These are phyloP conservation scores for Fusarium temperatum DNA, from an alignment of 2,329 filamentous ascomycete genomes.

Conservation along the genomic window DNA sequence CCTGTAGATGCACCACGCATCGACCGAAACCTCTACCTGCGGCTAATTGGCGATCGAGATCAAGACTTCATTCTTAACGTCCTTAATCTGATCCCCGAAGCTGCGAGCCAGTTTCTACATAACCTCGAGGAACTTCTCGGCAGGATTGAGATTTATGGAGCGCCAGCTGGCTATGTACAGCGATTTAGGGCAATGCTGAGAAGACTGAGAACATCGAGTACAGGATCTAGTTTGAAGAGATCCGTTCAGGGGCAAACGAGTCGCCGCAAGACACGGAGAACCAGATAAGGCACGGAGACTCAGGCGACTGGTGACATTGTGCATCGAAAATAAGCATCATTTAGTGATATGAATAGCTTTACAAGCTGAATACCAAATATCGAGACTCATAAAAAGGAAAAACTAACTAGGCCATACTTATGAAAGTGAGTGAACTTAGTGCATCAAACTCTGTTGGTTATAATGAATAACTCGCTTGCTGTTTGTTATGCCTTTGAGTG, in stretches of 20 bases:
- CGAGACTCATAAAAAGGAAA: neutral
- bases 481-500: neutral
- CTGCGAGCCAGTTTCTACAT: conserved; percentile 54
- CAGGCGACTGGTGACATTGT: neutral
- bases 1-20: conserved; percentile 32
- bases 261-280: conserved; percentile 46
- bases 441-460: neutral
- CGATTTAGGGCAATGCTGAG: conserved; percentile 47
- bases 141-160: conserved; percentile 46
- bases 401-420: neutral
- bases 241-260: conserved; percentile 37
- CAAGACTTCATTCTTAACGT: conserved; percentile 56
- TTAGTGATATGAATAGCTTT: conserved; percentile 9
- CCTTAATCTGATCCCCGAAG: conserved; percentile 55
- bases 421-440: neutral
- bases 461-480: neutral
- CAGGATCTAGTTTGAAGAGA: conserved; percentile 47
- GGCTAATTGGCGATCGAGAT: conserved; percentile 57
- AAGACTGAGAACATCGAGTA: conserved; percentile 43
- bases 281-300: conserved; percentile 42
- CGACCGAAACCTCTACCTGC: conserved; percentile 58
- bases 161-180: conserved; percentile 48
- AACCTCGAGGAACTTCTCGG: conserved; percentile 48
- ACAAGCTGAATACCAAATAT: neutral
- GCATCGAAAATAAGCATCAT: neutral